Base-by-base conservation (phyloP, 441 rosid genomes). In the Breynia disticha region DNA sequence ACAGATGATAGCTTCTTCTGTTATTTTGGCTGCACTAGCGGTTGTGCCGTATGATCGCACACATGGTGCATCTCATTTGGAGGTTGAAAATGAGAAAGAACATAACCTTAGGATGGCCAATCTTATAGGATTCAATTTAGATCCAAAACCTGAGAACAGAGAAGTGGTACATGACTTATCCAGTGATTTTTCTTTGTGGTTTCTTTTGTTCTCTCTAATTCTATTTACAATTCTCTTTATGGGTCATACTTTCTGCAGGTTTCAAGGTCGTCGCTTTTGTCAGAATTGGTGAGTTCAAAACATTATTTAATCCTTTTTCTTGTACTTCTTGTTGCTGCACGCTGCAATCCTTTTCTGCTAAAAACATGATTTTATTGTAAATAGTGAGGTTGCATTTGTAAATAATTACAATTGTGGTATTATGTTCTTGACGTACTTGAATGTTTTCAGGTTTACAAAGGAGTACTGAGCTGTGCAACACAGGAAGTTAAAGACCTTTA, bases 401-500 rank as follows among this genome's bases (percentile, higher is more conserved):
- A 24, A 24, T 24, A 7, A 2, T 24, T 24, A 24, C 7, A 7
- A 24, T 24, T 24, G 3, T 24, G 7, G 46, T 2, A 9, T 50
- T 43, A 16, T 19, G 35, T 24, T 8, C 37, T 35, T 22, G 19
- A 46, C 28, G 32, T 59, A 57, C 49, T 50, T 55, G 53, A 56
- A 49, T 54, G 13, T 39, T 68, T 51, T 57, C 66, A 89, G 99
- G 95, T 82, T 7, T 74, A 85, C 21, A 90, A 83, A 69, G 99
- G 99, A 59, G 97, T 90, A 44, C 60, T 90, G 66, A 82, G 88
- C 67, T 94, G 96, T 82, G 97, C 83, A 3, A 82, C 79, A 20
- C 99, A 84, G 71, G 99, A 94, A 70, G 97, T 87, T 20, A 94
- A 94, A 68, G 99, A 94, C 69, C 86, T 90, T 41, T 90, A 83